Evolutionary conservation across 805 yeast species (phyloP), one percentile per base, ranked within the genome.

Genomic region (Pichia exigua): DNA sequence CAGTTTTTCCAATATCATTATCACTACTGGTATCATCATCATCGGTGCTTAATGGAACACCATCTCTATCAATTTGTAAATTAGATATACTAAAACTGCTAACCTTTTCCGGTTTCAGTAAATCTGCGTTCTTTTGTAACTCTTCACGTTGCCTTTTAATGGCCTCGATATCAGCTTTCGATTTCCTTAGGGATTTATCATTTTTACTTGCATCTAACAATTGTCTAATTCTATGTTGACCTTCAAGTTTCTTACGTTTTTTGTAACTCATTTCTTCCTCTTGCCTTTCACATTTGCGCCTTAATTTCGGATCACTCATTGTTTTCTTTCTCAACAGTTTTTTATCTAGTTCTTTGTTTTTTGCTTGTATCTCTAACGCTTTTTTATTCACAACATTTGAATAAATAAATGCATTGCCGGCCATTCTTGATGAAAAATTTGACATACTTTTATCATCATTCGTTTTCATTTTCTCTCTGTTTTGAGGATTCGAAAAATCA

Each of bases 331-430:
- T 64, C 46, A 71, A 74, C 11, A 68, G 57, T n/a, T 72, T 68
- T 47, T 77, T 67, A 42, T 65, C 63, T 50, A 59, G 64, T 52
- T 70, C 69, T 47, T 65, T 59, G 60, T 71, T 66, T 56, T 71
- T 60, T 21, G 67, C 67, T n/a, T 74, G 61, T 47, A 73, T 73
- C 5, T 60, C 65, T 28, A 78, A 51, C 3, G 73, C 60, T 22
- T 73, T 75, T 1, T 83, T 79, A 61, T 76, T 74, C 12, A 71
- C 71, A 56, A 70, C 80, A 32, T 71, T 67, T 17, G 75, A 76
- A 58, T 77, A 73, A 58, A 74, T 78, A 56, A 79, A 79, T 3
- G 82, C 81, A 46, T 67, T 66, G 27, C 77, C 75, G 5, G 78
- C 73, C 24, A 68, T 63, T 1, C 65, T 63, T 47, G 67, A 69